Evolutionary conservation across 139 green algal species (phyloP).

Genomic region (Haematococcus lacustris): DNA sequence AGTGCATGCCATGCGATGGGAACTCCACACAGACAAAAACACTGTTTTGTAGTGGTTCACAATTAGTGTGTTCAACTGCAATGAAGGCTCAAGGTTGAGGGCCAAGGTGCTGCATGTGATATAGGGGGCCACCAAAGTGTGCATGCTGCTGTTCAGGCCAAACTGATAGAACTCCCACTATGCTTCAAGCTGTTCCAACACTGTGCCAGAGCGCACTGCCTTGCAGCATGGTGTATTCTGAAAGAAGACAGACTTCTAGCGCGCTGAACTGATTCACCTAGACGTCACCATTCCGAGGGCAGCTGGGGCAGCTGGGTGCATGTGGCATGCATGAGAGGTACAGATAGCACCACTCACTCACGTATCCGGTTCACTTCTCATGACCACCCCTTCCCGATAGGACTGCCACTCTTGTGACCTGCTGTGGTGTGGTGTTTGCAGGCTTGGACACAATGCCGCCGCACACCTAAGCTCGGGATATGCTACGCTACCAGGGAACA

Average conservation of each 20-base stretch:
- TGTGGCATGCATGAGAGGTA: not conserved
- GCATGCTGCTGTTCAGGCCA: too few relatives aligned
- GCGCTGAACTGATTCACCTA: not conserved
- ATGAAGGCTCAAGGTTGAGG: too few relatives aligned
- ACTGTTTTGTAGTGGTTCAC: too few relatives aligned
- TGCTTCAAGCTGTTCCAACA: not conserved
- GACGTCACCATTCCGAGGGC: not conserved
- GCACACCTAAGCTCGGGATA: constrained; percentile 3
- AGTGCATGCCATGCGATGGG: too few relatives aligned
- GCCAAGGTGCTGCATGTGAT: too few relatives aligned
- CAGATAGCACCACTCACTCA: constrained; percentile 1
- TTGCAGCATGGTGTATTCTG: too few relatives aligned
- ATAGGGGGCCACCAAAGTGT: too few relatives aligned
- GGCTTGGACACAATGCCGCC: constrained; percentile 4
- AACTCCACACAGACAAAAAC: too few relatives aligned
- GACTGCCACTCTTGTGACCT: not conserved
- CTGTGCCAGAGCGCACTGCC: not conserved
- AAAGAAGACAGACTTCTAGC: not conserved
- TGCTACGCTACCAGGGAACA: not conserved
- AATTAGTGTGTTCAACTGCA: too few relatives aligned
- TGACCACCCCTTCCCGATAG: constrained; percentile 11
- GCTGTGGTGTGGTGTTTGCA: constrained; percentile 4
- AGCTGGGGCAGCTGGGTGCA: not conserved
- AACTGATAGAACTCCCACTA: not conserved
- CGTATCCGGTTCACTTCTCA: constrained; percentile 11